phyloP scores from a whole-genome alignment of 2,329 filamentous ascomycete species.

The Aspergillus fijiensis region DNA sequence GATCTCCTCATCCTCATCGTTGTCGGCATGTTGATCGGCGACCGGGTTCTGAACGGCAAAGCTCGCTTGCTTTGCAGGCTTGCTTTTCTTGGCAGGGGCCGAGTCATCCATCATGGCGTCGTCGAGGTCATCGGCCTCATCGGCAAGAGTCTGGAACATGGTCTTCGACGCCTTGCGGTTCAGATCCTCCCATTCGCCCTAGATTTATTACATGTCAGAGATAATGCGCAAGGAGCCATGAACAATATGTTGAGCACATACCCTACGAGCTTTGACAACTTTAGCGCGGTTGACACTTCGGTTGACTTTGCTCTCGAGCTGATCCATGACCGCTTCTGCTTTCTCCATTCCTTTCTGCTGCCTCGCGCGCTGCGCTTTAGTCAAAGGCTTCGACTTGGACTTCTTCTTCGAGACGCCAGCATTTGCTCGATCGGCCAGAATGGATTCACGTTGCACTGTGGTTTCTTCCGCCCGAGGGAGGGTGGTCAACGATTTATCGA shows the following conservation, averaged over 20 bases:
- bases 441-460: conserved; percentile 42
- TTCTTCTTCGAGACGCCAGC: conserved; percentile 57
- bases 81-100: conserved; percentile 20
- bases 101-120: conserved; percentile 35
- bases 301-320: conserved; percentile 55
- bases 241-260: conserved; percentile 24
- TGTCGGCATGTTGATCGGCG: conserved; percentile 27
- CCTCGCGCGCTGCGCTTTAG: conserved; percentile 54
- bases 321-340: conserved; percentile 55
- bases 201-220: conserved; percentile 18
- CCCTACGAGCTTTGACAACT: conserved; percentile 49
- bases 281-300: conserved; percentile 53
- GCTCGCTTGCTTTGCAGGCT: conserved; percentile 18
- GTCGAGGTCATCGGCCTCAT: conserved; percentile 47
- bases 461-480: conserved; percentile 43
- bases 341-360: conserved; percentile 57
- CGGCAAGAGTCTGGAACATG: conserved; percentile 38
- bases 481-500: conserved; percentile 51
- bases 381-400: conserved; percentile 48
- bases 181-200: conserved; percentile 45
- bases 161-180: conserved; percentile 34
- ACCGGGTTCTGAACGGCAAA: conserved; percentile 18
- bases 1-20: conserved; percentile 45
- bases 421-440: conserved; percentile 50
- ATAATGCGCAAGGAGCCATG: background rate